A percentile compares a stretch with the other conserved stretches of the same genome.
Evolutionary conservation across 768 basidiomycete genomes (phyloP).

Genomic region (Tricholoma hemisulphureum): DNA sequence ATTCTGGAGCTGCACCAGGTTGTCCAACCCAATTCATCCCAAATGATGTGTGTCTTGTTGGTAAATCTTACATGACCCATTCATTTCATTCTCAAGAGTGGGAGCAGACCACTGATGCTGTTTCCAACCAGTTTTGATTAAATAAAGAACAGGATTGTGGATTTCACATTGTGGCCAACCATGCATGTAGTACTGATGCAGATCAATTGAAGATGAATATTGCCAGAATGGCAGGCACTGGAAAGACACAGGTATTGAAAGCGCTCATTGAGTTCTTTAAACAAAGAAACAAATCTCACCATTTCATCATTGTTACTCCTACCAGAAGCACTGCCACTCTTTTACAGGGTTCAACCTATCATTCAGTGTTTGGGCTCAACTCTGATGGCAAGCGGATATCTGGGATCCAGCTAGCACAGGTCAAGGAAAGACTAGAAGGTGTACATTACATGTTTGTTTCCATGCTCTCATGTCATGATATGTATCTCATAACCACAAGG

Average conservation of each 20-base stretch:
- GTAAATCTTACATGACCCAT: conserved; percentile 9
- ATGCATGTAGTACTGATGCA: conserved; percentile 1
- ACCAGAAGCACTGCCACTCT: conserved; percentile 32
- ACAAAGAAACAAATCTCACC: conserved; percentile 15
- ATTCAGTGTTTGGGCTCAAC: conserved; percentile 28
- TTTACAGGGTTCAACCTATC: conserved; percentile 34
- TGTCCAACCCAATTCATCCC: neutral
- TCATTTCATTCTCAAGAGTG: neutral
- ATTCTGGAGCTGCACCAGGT: neutral
- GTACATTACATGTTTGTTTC: conserved; percentile 43
- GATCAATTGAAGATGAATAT: conserved; percentile 29
- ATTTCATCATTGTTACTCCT: conserved; percentile 27
- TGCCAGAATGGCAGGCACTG: conserved; percentile 32
- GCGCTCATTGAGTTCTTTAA: conserved; percentile 22
- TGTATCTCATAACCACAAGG: conserved; percentile 27
- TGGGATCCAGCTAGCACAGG: conserved; percentile 7
- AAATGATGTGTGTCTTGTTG: conserved; percentile 4
- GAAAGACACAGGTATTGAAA: conserved; percentile 26
- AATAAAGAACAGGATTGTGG: conserved; percentile 34
- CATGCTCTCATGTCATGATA: conserved; percentile 36
- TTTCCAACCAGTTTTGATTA: conserved; percentile 11
- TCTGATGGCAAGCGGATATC: neutral
- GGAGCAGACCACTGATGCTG: conserved; percentile 1
- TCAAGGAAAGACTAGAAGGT: conserved; percentile 17
- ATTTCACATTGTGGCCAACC: conserved; percentile 27